Conservation (phyloP, 495 filamentous ascomycete genomes). For the Lentithecium fluviatile region DNA sequence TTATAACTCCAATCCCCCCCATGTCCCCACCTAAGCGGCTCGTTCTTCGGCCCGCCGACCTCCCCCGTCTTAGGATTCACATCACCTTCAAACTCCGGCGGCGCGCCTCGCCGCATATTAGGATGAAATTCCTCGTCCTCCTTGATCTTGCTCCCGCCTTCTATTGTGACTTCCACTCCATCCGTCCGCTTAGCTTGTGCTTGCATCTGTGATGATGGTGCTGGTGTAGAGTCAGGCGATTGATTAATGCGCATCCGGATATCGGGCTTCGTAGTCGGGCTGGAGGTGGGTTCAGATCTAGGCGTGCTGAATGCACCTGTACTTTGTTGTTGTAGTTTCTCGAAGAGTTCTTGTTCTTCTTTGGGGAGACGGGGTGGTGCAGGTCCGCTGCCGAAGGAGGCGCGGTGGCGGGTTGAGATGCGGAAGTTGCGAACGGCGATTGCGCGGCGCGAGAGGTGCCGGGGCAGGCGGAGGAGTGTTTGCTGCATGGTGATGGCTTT, state of each 20-base stretch:
- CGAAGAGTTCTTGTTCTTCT: conserved; percentile 89
- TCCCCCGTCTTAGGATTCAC: conserved; percentile 94
- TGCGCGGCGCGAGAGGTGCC: conserved; percentile 23
- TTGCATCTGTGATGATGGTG: conserved; percentile 9
- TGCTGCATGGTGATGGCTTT: conserved; percentile 17
- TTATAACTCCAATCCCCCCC: conserved; percentile 92
- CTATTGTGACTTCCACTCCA: conserved; percentile 45
- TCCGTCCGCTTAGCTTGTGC: conserved; percentile 33
- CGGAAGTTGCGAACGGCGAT: conserved; percentile 33
- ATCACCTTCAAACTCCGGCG: conserved; percentile 93
- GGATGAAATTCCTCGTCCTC: conserved; percentile 66
- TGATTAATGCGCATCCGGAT: conserved; percentile 40
- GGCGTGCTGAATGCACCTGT: conserved; percentile 74
- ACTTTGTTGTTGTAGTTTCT: conserved; percentile 72
- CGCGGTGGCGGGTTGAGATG: conserved; percentile 27
- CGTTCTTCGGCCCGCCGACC: conserved; percentile 95
- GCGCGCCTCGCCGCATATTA: conserved; percentile 66
- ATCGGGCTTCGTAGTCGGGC: conserved; percentile 14
- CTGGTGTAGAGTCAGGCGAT: conserved; percentile 36
- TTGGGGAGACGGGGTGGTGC: conserved; percentile 81
- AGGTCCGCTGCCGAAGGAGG: conserved; percentile 51
- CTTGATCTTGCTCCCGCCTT: conserved; percentile 35
- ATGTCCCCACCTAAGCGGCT: conserved; percentile 83
- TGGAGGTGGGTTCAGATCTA: conserved; percentile 31
- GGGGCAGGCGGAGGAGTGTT: conserved; percentile 9